Base-by-base conservation (phyloP, 495 filamentous ascomycete species). In the Aspergillus hancockii region DNA sequence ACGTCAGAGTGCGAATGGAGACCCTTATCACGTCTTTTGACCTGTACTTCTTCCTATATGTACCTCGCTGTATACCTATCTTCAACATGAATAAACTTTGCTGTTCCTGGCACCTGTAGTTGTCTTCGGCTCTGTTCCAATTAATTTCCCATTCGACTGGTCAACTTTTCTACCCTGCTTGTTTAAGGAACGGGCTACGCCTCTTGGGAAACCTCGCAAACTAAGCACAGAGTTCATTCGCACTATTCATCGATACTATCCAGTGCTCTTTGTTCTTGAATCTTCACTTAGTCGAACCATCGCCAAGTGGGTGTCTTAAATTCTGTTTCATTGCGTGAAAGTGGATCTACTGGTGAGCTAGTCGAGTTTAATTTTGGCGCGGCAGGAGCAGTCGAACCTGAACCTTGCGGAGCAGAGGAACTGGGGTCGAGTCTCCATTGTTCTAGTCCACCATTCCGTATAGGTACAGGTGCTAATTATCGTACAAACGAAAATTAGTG, bases 41-140 rank as follows among this genome's bases (percentile, higher is more conserved):
- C 43, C 43, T 23, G 43, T 47, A 47, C 43, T 16, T 19, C 23
- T 23, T 18, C 23, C 4, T 51, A 36, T 54, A 23, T 23, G 51
- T 31, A 40, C 23, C 23, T 19, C n/a, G 25, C 16, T 12, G 34
- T 54, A 38, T 19, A 54, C 14, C 18, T 21, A 9, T 19, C 30
- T 36, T 54, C 32, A 54, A 54, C 0, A 1, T 8, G n/a, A 49
- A 59, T 59, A 54, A 47, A 55, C 36, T 52, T 63, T 46, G 34
- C 18, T 21, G 60, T 59, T 59, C 60, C 55, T n/a, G n/a, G n/a
- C n/a, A n/a, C n/a, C n/a, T 63, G 60, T 55, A 47, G 58, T 43
- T 45, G 32, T 45, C 43, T 43, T 54, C 47, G 34, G 22, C 43
- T 58, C 38, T 34, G 21, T 43, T 32, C 21, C 2, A 23, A n/a